Conservation (phyloP, 2,329 filamentous ascomycete genomes). For the Paradendryphiella salina region DNA sequence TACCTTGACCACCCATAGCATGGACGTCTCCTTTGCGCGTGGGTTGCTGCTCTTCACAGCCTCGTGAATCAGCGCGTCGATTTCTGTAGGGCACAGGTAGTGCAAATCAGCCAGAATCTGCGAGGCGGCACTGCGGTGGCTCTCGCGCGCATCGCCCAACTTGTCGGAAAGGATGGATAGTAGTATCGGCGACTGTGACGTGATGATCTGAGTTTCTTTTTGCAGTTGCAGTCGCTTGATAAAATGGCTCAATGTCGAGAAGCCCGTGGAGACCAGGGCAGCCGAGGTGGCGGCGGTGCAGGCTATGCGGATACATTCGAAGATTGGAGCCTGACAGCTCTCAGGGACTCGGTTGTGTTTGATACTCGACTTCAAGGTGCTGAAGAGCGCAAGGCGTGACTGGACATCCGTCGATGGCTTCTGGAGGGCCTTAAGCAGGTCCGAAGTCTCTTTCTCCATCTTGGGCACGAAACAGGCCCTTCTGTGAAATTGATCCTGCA, state of each 20-base stretch:
- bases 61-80: constrained; percentile 76
- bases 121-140: constrained; percentile 72
- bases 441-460: constrained; percentile 61
- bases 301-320: constrained; percentile 78
- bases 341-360: constrained; percentile 92
- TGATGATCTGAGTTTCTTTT: constrained; percentile 72
- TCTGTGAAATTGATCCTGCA: constrained; percentile 24
- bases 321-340: constrained; percentile 68
- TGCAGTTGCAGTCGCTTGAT: constrained; percentile 84
- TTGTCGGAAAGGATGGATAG: constrained; percentile 79
- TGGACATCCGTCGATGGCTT: constrained; percentile 65
- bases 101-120: constrained; percentile 80
- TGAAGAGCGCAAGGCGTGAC: constrained; percentile 57
- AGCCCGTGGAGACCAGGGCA: constrained; percentile 74
- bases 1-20: constrained; percentile 83
- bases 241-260: constrained; percentile 85
- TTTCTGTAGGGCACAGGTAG: constrained; percentile 68
- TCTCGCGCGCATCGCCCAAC: constrained; percentile 86
- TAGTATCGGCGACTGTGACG: constrained; percentile 69
- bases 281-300: constrained; percentile 75
- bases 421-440: constrained; percentile 57
- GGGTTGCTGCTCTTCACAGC: constrained; percentile 80
- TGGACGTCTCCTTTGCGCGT: constrained; percentile 79
- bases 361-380: constrained; percentile 79
- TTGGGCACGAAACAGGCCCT: constrained; percentile 35